Base-by-base conservation (phyloP, 2,329 filamentous ascomycete genomes). In the Xylaria sp. region DNA sequence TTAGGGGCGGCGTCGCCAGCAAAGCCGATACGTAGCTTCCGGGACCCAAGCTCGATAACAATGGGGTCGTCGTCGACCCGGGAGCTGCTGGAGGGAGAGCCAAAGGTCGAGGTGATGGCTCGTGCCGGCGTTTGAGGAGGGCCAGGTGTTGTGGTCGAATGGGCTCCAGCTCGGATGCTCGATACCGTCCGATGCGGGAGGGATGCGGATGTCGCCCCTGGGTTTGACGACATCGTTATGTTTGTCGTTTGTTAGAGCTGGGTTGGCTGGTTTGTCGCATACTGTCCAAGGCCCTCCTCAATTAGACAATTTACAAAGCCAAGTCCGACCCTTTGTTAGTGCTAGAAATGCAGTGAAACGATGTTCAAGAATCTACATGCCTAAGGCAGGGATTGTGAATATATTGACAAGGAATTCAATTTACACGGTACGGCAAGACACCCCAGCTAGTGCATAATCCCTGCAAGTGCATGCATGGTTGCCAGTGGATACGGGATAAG, bases 1-100 rank as follows among this genome's bases (percentile, higher is more conserved):
- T 95, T 97, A 74, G 94, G 94, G 2, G 85, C 82, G 52, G 90
- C 87, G 79, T 97, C 94, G 61, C 94, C 94, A 6, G 94, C 93
- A 78, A 98, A 96, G 0, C 96, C 96, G 10, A 92, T 91, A 54
- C 92, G 89, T 32, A 98, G 80, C 80, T 90, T 91, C 25, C 95
- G 89, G 10, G 92, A 88, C 0, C 94, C 94, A 44, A 98, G 80
- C 79, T 98, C 94, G 61, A 98, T 84, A 51, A 99, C 87, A 5
- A 97, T 81, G 7, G 91, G 85, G 74, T 98, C 96, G 76, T 99
- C 96, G 75, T 97, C 94, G 76, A 91, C 83, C 76, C 90, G 85
- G 74, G 92, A 80, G 76, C 89, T 81, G 41, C 89, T 81, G 69
- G 89, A 87, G 73, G 89, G 84, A 55, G 88, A 87, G 73, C 89